phyloP scores from a whole-genome alignment of 805 yeast genomes.

The Metschnikowia cerradonensis region DNA sequence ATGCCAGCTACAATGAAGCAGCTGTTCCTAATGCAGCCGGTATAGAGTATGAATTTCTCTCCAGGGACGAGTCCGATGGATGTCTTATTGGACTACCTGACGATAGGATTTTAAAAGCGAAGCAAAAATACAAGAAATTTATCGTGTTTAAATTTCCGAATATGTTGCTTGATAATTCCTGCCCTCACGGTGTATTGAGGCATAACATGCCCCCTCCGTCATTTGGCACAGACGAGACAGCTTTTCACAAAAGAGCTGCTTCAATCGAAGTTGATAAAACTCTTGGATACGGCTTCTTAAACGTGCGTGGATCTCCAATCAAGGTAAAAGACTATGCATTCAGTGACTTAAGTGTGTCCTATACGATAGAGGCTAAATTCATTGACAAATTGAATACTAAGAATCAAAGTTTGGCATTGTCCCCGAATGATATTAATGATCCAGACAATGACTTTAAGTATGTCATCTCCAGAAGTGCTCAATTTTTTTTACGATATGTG shows the following conservation, averaged over 20 bases:
- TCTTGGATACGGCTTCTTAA: conserved; percentile 53
- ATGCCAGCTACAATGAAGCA: conserved; percentile 50
- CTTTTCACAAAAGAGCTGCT: conserved; percentile 34
- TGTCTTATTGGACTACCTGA: conserved; percentile 47
- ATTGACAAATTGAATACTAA: conserved; percentile 42
- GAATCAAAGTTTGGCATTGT: conserved; percentile 26
- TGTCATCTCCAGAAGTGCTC: conserved; percentile 32
- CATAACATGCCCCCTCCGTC: conserved; percentile 44
- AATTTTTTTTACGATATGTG: conserved; percentile 36
- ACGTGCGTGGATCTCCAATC: conserved; percentile 50
- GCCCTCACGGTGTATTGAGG: conserved; percentile 40
- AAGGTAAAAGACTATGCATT: conserved; percentile 44
- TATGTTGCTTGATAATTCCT: conserved; percentile 48
- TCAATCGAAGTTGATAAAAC: conserved; percentile 34
- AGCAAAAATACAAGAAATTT: conserved; percentile 50
- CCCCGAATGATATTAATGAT: conserved; percentile 36
- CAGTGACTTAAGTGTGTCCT: conserved; percentile 45
- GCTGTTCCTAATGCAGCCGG: conserved; percentile 52
- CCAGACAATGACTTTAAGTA: conserved; percentile 30
- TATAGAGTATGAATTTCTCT: conserved; percentile 40
- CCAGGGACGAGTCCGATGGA: conserved; percentile 44
- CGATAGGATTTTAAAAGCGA: conserved; percentile 46
- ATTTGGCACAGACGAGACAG: conserved; percentile 36
- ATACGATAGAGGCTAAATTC: conserved; percentile 51
- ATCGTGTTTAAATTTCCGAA: conserved; percentile 57